Evolutionary conservation across 176 grass and related monocot species (phyloP).

Genomic region (Zoysia japonica): DNA sequence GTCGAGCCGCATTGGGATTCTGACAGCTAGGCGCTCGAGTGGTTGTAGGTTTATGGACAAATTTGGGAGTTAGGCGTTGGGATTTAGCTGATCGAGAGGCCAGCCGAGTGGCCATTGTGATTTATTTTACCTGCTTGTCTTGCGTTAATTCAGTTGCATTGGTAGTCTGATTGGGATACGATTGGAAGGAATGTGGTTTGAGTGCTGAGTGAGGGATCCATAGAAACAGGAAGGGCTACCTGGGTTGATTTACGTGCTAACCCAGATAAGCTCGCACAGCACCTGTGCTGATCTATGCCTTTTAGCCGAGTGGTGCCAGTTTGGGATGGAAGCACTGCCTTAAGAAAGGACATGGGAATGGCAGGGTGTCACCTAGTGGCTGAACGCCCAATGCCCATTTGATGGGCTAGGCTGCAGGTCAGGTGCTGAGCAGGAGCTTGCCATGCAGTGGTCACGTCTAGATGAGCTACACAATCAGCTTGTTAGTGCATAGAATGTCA

Average conservation of each 20-base stretch:
- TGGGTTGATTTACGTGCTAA: constrained; percentile 4
- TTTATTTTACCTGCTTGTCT: not conserved
- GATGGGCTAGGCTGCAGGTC: not conserved
- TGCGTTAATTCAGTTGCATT: constrained; percentile 20
- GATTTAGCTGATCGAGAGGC: constrained; percentile 27
- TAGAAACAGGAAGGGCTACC: not conserved
- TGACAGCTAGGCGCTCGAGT: not conserved
- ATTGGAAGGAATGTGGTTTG: not conserved
- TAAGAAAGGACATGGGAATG: not conserved
- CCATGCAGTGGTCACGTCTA: not conserved
- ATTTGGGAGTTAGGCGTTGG: constrained; percentile 13
- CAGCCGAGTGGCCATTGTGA: constrained; percentile 17
- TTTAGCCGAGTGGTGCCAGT: not conserved
- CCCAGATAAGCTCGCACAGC: not conserved
- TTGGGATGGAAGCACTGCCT: not conserved
- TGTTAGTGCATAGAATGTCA: not conserved
- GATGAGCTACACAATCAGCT: not conserved
- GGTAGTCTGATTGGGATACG: constrained; percentile 35
- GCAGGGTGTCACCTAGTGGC: not conserved
- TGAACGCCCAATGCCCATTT: not conserved
- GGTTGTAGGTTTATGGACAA: not conserved
- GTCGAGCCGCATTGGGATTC: constrained; percentile 43
- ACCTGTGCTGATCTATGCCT: not conserved
- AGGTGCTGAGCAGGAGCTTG: not conserved
- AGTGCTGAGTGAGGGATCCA: constrained; percentile 13